These are phyloP conservation scores for Wallacemonas collosoma DNA, from an alignment of 208 protist species.

Conservation along the genomic window DNA sequence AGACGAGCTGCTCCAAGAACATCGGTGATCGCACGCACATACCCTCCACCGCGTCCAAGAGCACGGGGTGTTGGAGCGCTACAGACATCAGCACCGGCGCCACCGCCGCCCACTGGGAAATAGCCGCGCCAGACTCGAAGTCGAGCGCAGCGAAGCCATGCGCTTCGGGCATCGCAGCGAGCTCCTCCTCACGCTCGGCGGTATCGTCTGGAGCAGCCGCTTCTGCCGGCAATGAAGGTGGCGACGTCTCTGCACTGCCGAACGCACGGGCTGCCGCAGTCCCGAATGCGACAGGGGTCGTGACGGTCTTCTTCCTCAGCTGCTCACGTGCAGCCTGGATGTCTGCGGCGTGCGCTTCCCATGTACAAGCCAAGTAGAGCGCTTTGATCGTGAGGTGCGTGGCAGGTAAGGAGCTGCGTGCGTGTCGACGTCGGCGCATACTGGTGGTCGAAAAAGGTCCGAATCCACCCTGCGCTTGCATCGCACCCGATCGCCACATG, in stretches of 20 bases:
- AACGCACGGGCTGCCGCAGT: neutral
- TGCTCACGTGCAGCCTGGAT: conserved; percentile 20
- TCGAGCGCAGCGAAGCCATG: conserved; percentile 60
- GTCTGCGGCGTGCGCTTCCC: conserved; percentile 39
- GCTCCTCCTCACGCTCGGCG: conserved; percentile 6
- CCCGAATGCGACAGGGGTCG: neutral
- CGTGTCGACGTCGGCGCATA: conserved; percentile 63
- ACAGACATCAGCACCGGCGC: conserved; percentile 54
- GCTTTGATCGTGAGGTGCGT: conserved; percentile 78
- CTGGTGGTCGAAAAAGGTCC: conserved; percentile 64
- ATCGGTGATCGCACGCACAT: conserved; percentile 67
- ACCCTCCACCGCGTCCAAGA: conserved; percentile 56
- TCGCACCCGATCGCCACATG: conserved; percentile 67
- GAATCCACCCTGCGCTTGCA: conserved; percentile 57
- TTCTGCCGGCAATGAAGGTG: too few species aligned
- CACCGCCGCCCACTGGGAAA: conserved; percentile 65
- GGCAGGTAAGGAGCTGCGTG: conserved; percentile 63
- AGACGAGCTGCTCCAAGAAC: conserved; percentile 75
- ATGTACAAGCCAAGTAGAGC: conserved; percentile 62
- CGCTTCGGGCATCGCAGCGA: neutral
- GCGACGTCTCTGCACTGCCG: too few species aligned
- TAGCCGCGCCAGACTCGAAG: conserved; percentile 49
- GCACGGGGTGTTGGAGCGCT: conserved; percentile 38
- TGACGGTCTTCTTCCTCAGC: neutral
- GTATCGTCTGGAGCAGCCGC: neutral